Evolutionary conservation across 2,329 filamentous ascomycete species (phyloP).

Genomic region (Davidsoniella neocaledoniae): DNA sequence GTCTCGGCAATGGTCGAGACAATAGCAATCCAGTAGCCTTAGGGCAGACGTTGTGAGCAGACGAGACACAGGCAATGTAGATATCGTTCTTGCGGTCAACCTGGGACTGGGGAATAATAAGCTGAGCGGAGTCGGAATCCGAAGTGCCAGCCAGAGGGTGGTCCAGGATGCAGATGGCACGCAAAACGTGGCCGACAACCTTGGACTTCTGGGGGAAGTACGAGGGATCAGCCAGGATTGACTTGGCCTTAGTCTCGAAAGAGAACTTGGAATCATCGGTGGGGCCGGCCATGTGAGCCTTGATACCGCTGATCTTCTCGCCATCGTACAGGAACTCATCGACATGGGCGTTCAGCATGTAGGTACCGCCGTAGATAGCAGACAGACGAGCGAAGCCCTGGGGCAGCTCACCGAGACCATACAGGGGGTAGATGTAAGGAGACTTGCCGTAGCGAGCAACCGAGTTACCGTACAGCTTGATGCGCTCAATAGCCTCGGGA

Average conservation of each 20-base stretch:
- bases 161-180: conserved; percentile 94
- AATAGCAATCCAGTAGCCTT: conserved; percentile 98
- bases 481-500: conserved; percentile 75
- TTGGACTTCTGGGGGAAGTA: conserved; percentile 88
- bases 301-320: conserved; percentile 82
- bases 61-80: conserved; percentile 90
- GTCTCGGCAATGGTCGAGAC: conserved; percentile 94
- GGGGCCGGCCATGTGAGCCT: conserved; percentile 85
- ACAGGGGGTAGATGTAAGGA: conserved; percentile 97
- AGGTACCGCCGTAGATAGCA: conserved; percentile 96
- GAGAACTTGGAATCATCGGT: conserved; percentile 55
- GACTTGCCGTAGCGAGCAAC: conserved; percentile 97
- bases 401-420: conserved; percentile 90
- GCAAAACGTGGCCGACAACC: conserved; percentile 76
- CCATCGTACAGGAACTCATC: conserved; percentile 78
- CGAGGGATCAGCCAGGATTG: conserved; percentile 88
- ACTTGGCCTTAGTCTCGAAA: conserved; percentile 90
- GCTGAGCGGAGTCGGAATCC: conserved; percentile 74
- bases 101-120: conserved; percentile 96
- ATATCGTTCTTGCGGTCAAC: conserved; percentile 95
- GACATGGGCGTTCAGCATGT: conserved; percentile 95
- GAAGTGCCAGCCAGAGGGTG: conserved; percentile 84
- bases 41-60: conserved; percentile 93
- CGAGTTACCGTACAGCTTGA: conserved; percentile 91
- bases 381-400: conserved; percentile 95